phyloP scores from a whole-genome alignment of 768 basidiomycete species.

The Tricholoma flavovirens region DNA sequence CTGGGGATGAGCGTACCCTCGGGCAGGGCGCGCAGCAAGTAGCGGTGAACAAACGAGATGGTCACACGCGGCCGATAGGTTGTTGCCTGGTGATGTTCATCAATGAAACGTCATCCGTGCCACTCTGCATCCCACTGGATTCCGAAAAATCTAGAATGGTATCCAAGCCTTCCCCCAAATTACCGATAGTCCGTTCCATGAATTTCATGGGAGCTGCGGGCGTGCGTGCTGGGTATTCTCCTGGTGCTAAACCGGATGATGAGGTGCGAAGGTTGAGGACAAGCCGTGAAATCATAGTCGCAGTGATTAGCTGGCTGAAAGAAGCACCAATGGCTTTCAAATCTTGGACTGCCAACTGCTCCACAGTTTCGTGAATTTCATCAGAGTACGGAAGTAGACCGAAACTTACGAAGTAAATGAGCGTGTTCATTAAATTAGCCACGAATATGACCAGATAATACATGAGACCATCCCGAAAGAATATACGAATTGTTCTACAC shows the following conservation, averaged over 20 bases:
- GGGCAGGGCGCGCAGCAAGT: too few relatives aligned
- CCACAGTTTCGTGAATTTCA: background rate
- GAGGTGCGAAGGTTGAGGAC: conserved; percentile 24
- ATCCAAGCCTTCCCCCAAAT: background rate
- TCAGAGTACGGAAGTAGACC: background rate
- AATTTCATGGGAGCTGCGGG: background rate
- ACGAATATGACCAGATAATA: conserved; percentile 23
- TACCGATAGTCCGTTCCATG: background rate
- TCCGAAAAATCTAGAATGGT: background rate
- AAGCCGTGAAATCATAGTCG: conserved; percentile 24
- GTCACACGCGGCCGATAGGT: background rate
- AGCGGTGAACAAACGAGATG: too few relatives aligned
- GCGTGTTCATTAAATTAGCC: conserved; percentile 20
- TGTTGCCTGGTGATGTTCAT: background rate
- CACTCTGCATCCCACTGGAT: background rate
- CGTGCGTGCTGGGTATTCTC: background rate
- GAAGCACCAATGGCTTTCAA: conserved; percentile 28
- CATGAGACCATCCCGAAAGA: conserved; percentile 22
- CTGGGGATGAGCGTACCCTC: too few relatives aligned
- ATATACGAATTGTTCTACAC: conserved; percentile 17
- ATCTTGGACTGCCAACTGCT: conserved; percentile 16
- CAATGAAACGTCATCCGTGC: background rate
- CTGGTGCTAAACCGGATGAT: background rate
- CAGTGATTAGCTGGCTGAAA: conserved; percentile 26
- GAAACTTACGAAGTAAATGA: conserved; percentile 23